phyloP scores from a whole-genome alignment of 2,329 filamentous ascomycete genomes.

The Diplodia seriata region DNA sequence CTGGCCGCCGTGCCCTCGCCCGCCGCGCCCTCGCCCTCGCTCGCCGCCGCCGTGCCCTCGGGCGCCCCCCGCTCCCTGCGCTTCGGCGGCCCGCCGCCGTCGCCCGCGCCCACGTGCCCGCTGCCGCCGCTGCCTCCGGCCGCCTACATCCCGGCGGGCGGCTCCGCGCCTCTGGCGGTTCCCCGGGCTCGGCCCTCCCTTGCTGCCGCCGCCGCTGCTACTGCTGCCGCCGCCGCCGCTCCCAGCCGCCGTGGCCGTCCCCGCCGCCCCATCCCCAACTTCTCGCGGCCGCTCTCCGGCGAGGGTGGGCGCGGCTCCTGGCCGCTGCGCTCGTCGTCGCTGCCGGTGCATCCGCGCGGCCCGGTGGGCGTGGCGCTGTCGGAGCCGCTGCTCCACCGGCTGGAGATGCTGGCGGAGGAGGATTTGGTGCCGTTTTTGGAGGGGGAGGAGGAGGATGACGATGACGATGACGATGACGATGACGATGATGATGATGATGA shows the following conservation, averaged over 20 bases:
- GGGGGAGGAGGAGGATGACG: background rate
- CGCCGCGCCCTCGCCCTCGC: background rate
- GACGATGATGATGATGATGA: background rate
- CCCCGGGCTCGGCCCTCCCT: no score
- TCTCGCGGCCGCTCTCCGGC: constrained; percentile 5
- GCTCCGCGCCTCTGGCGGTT: background rate
- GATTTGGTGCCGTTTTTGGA: background rate
- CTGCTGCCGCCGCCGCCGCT: no score
- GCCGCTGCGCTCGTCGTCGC: background rate
- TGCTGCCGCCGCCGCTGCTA: background rate
- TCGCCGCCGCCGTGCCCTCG: background rate
- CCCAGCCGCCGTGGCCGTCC: no score
- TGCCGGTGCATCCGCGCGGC: background rate
- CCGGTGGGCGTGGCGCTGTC: background rate
- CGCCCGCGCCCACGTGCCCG: background rate
- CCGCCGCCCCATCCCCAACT: background rate
- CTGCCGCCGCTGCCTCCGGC: background rate
- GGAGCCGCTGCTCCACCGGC: background rate
- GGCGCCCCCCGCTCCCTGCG: background rate
- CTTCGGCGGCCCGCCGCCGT: background rate
- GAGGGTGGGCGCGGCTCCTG: background rate
- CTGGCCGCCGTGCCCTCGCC: background rate
- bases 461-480: background rate
- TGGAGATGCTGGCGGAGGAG: background rate
- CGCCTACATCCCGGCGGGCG: background rate